A percentile compares a stretch with the other conserved stretches of the same genome.
These are phyloP conservation scores for Glycyrrhiza uralensis DNA, from an alignment of 306 rosid species.

Conservation along the genomic window DNA sequence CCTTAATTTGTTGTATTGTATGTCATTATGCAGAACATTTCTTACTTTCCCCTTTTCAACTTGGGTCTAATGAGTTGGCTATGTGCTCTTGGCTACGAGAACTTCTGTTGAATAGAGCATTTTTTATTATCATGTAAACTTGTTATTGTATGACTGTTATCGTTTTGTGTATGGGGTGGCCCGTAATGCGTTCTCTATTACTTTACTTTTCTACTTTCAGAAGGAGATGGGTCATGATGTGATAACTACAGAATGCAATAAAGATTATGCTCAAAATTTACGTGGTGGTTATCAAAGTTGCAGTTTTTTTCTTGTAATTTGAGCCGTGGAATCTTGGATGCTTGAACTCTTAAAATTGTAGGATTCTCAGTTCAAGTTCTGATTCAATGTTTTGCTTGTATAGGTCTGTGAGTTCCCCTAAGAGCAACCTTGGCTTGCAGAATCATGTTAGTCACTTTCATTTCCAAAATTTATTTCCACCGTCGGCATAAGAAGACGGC, in stretches of 20 bases:
- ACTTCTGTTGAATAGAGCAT: not conserved
- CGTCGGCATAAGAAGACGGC: not conserved
- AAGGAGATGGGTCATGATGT: constrained; percentile 30
- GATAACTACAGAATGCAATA: constrained; percentile 6
- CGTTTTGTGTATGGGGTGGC: constrained; percentile 2
- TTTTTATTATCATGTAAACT: not conserved
- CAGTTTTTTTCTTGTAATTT: not conserved
- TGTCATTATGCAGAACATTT: not conserved
- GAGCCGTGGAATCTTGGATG: not conserved
- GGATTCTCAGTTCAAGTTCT: constrained; percentile 25
- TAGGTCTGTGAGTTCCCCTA: constrained; percentile 44
- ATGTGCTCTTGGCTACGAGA: not conserved
- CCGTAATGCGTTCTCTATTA: not conserved
- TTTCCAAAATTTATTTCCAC: constrained; percentile 6
- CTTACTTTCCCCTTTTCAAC: not conserved
- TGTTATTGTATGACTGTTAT: not conserved
- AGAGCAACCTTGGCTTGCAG: constrained; percentile 35
- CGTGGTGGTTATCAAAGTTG: constrained; percentile 14
- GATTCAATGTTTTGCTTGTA: constrained; percentile 43
- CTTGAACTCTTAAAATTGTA: not conserved
- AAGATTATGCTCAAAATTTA: constrained; percentile 15
- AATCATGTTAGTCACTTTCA: constrained; percentile 9
- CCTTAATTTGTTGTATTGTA: constrained; percentile 8
- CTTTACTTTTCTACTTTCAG: constrained; percentile 5
- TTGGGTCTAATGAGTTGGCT: not conserved